phyloP scores from a whole-genome alignment of 2,329 filamentous ascomycete genomes.

The Ophiostoma sp. region DNA sequence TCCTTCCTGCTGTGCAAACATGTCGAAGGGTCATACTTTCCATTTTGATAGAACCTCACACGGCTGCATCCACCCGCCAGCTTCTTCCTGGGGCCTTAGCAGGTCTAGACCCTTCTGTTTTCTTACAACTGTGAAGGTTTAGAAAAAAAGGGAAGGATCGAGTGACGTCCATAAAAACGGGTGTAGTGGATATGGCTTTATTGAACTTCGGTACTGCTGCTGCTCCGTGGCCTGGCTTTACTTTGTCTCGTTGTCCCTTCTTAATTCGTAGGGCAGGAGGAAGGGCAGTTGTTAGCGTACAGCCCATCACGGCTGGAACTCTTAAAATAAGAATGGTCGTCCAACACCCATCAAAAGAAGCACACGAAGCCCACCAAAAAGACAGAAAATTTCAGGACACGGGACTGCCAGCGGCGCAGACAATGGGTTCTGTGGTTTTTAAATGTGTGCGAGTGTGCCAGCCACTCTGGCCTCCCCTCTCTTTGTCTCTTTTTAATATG shows the following conservation, averaged over 20 bases:
- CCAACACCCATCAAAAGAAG: background rate
- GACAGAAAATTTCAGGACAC: background rate
- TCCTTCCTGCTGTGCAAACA: background rate
- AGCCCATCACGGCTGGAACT: background rate
- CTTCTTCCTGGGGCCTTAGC: background rate
- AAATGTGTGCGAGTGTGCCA: background rate
- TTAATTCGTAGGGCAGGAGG: background rate
- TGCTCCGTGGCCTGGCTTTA: background rate
- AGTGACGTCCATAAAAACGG: background rate
- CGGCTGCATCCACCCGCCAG: background rate
- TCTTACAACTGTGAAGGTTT: background rate
- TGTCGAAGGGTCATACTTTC: background rate
- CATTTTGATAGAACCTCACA: background rate
- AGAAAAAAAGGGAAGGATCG: constrained; percentile 3
- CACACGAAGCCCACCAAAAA: background rate
- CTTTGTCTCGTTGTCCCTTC: background rate
- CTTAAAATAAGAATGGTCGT: background rate
- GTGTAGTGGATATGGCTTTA: background rate
- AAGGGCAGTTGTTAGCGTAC: background rate
- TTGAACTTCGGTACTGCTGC: background rate
- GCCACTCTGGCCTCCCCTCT: background rate
- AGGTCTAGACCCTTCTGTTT: background rate
- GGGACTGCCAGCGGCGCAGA: constrained; percentile 14
- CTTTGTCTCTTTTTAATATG: background rate
- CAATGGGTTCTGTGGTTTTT: background rate